phyloP scores from a whole-genome alignment of 148 eudicot species.

The Oxyria digyna region DNA sequence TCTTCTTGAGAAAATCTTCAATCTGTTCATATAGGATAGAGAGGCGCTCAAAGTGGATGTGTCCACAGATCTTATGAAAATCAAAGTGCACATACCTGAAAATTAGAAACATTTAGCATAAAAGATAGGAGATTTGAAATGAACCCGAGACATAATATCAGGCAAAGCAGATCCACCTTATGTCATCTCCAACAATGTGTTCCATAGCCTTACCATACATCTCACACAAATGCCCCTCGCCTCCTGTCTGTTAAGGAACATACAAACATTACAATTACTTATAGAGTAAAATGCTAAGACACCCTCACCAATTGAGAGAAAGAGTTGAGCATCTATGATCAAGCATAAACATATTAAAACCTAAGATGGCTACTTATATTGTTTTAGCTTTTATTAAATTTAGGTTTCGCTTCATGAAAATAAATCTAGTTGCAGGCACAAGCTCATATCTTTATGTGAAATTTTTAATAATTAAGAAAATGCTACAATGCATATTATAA shows the following conservation, averaged over 20 bases:
- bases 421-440: not conserved
- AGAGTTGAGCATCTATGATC: not conserved
- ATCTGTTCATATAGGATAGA: constrained; percentile 79
- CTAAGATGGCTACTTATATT: not conserved
- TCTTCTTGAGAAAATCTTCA: constrained; percentile 66
- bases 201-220: constrained; percentile 59
- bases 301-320: not conserved
- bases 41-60: constrained; percentile 78
- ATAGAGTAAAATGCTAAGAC: not conserved
- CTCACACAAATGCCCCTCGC: constrained; percentile 81
- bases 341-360: not conserved
- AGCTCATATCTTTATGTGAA: not conserved
- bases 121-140: not conserved
- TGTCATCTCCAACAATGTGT: constrained; percentile 53
- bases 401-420: not conserved
- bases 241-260: constrained; percentile 52
- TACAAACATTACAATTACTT: constrained; percentile 5
- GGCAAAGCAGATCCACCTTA: constrained; percentile 33
- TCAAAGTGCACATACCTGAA: constrained; percentile 84
- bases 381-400: not conserved
- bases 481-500: not conserved
- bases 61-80: constrained; percentile 87
- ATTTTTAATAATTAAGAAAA: not conserved
- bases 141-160: not conserved
- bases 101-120: constrained; percentile 12